Base-by-base conservation (phyloP, 2,329 filamentous ascomycete genomes). In the Arthrobotrys conoides region DNA sequence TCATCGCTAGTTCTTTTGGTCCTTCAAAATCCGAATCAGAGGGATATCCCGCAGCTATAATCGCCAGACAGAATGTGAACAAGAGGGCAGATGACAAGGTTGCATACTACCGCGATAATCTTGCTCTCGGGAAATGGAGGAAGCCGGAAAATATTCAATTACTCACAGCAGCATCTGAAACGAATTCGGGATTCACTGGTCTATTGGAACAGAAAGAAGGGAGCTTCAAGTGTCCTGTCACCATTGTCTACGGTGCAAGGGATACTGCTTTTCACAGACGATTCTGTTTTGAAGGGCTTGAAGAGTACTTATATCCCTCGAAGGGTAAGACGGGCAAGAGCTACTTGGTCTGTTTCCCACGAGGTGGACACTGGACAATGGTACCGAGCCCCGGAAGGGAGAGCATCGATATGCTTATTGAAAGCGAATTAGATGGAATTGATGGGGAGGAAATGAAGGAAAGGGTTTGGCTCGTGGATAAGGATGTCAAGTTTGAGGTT, bases 281-380 rank as follows among this genome's bases (percentile, higher is more conserved):
- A n/a, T 78, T 78, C 48, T 78, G 75, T 38, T 78, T 55, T n/a
- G 75, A 78, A 71, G 75, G 75, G 18, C 24, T 78, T 30, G 75
- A 78, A 18, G 75, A 78, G 16, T 78, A 78, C 20, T 49, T 78
- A 20, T 27, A 36, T 1, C 63, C 66, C 10, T 57, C 59, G 18
- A 77, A 77, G 24, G 67, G 68, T 1, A 57, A 48, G 10, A 30
- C 14, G 5, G 44, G 61, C 41, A 72, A 64, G 27, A 78, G 68
- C 22, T 78, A 72, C 64, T 44, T 78, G 44, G 33, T 72, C 24
- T 78, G 75, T 22, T 78, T 78, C n/a, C 63, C 63, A n/a, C 30
- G 55, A 9, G 46, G 53, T 5, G 64, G 68, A 5, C 75, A 78
- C 22, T 78, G 68, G 75, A 68, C 75, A 5, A 78, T 78, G 75